A percentile compares a stretch with the other conserved stretches of the same genome.
Evolutionary conservation across 257 asterid genomes (phyloP).

Genomic region (Scutellaria galericulata): DNA sequence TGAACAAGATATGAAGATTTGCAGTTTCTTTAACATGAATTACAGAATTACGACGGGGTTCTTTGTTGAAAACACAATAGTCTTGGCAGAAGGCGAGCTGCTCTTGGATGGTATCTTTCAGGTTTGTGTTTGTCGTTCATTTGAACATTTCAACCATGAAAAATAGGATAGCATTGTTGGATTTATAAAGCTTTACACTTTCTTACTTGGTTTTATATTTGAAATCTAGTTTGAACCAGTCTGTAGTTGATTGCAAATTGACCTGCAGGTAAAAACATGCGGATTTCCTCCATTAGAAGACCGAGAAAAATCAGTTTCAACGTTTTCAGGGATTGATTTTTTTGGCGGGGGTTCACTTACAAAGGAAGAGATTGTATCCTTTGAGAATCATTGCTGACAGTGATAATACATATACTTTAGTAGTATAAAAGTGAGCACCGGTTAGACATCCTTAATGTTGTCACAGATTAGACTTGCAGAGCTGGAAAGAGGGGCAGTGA

Average conservation of each 20-base stretch:
- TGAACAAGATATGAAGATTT: conserved; percentile 13
- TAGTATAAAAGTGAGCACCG: conserved; percentile 6
- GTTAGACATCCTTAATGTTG: conserved; percentile 48
- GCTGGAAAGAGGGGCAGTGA: conserved; percentile 82
- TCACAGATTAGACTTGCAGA: conserved; percentile 77
- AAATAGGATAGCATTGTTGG: neutral
- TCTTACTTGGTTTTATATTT: conserved; percentile 6
- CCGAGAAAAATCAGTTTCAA: conserved; percentile 65
- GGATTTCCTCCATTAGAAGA: conserved; percentile 97
- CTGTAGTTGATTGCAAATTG: conserved; percentile 28
- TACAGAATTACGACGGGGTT: conserved; percentile 93
- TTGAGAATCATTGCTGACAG: conserved; percentile 22
- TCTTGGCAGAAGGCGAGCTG: conserved; percentile 98
- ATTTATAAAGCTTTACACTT: conserved; percentile 10
- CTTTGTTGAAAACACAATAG: conserved; percentile 83
- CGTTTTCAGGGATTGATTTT: conserved; percentile 72
- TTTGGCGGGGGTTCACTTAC: conserved; percentile 87
- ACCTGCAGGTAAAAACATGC: conserved; percentile 78
- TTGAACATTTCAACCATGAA: conserved; percentile 27
- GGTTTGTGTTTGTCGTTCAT: conserved; percentile 40
- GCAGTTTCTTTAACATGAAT: conserved; percentile 59
- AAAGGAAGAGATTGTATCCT: conserved; percentile 96
- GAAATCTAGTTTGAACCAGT: conserved; percentile 17
- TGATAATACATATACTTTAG: conserved; percentile 15
- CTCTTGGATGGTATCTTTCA: conserved; percentile 78